Percentiles rank a stretch among this genome's conserved stretches.
phyloP scores from a whole-genome alignment of 768 basidiomycete species.

The Piloderma croceum region DNA sequence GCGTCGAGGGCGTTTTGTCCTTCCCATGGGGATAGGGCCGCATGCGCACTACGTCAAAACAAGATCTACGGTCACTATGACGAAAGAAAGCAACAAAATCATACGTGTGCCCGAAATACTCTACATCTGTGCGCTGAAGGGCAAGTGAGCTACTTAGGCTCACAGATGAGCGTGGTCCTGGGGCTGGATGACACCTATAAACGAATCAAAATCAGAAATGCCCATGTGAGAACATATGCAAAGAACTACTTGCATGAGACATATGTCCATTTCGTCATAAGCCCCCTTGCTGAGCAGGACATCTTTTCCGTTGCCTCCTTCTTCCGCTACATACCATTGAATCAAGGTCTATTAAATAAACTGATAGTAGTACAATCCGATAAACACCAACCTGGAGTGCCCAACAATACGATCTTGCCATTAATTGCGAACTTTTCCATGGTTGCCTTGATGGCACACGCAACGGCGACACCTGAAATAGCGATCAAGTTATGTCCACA shows the following conservation, averaged over 20 bases:
- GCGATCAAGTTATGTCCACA: slow-evolving; percentile 85
- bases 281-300: slow-evolving; percentile 63
- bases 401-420: slow-evolving; percentile 66
- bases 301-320: slow-evolving; percentile 72
- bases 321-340: slow-evolving; percentile 62
- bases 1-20: slow-evolving; percentile 82
- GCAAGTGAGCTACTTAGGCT: slow-evolving; percentile 64
- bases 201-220: background rate
- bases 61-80: background rate
- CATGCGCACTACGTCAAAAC: slow-evolving; percentile 57
- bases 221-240: background rate
- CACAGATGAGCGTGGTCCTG: slow-evolving; percentile 65
- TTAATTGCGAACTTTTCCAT: slow-evolving; percentile 56
- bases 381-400: slow-evolving; percentile 59
- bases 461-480: slow-evolving; percentile 67
- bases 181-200: slow-evolving; percentile 74
- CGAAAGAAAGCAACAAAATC: slow-evolving; percentile 10
- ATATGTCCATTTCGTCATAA: slow-evolving; percentile 72
- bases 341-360: too few species aligned
- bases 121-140: slow-evolving; percentile 50
- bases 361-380: too few species aligned
- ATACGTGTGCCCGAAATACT: slow-evolving; percentile 72
- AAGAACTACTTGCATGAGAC: slow-evolving; percentile 53
- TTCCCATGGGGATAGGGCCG: slow-evolving; percentile 78
- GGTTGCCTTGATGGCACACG: slow-evolving; percentile 60